Evolutionary conservation across 2,329 filamentous ascomycete species (phyloP), one percentile per base, ranked within the genome.

Genomic region (Sarocladium oryzae): DNA sequence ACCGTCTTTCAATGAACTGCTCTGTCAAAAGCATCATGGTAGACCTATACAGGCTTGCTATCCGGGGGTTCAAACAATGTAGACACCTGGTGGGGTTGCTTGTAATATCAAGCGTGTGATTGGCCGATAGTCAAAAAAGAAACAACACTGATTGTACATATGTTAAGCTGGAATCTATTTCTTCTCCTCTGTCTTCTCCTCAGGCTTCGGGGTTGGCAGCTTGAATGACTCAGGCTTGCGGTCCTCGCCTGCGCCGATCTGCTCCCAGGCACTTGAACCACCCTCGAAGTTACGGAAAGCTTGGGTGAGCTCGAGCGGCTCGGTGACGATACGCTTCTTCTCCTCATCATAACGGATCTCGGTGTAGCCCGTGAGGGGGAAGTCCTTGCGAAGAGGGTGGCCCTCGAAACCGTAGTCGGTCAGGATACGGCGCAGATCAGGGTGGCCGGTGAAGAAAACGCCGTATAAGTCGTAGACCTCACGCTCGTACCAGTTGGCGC

Each of bases 381-480:
- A 99, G 68, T 99, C 93, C 76, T 99, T 99, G 66, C 95, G 83
- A 66, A 99, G 75, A 37, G 93, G 93, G 74, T 99, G 93, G 50
- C 93, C 93, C 69, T 99, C 95, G 65, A 99, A 99, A 50, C 93
- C 93, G 69, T 99, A 99, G 69, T 99, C 93, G 58, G 93, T 99
- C 92, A 99, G 95, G 74, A 99, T 97, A 60, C 93, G 84, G 69
- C 93, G 84, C 61, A 99, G 77, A 74, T 99, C 95, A 35, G 93
- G 93, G 75, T 99, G 93, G 56, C 86, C 89, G 51, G 86, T 79
- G 72, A 99, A 99, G 78, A 97, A 96, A 59, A 99, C 90, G 57
- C 93, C 93, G 66, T 95, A 99, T 63, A 99, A 72, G 70, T 99
- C 93, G 73, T 97, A 97, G 21, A 95, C 90, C 73, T 99, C 93